phyloP scores from a whole-genome alignment of 2,329 filamentous ascomycete species.

The Gaeumannomyces tritici region DNA sequence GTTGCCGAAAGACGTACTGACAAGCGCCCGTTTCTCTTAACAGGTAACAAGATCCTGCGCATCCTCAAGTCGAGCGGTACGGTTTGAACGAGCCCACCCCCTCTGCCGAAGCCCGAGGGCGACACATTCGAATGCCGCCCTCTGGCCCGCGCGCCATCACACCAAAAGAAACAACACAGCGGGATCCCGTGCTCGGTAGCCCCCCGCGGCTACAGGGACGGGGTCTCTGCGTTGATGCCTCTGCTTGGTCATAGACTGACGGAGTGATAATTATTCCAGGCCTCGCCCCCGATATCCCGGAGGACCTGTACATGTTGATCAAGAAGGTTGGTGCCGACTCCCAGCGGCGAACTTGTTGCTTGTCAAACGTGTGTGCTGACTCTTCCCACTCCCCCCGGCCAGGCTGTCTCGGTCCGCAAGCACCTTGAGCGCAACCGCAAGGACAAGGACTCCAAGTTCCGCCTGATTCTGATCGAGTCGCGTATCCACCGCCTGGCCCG shows the following conservation, averaged over 20 bases:
- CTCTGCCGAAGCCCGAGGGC: background rate
- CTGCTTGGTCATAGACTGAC: conserved; percentile 87
- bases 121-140: background rate
- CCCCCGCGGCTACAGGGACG: background rate
- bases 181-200: background rate
- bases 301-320: conserved; percentile 99
- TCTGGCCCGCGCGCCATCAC: conserved; percentile 5
- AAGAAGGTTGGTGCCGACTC: conserved; percentile 69
- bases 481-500: conserved; percentile 98
- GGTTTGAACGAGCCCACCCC: conserved; percentile 36
- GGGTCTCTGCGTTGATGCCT: conserved; percentile 46
- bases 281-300: conserved; percentile 95
- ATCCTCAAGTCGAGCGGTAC: conserved; percentile 98
- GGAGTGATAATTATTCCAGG: conserved; percentile 80
- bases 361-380: conserved; percentile 8
- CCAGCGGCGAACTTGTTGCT: background rate
- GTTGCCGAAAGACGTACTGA: conserved; percentile 23
- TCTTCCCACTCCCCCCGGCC: background rate
- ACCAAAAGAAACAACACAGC: background rate
- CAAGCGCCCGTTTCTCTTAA: conserved; percentile 10
- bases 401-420: conserved; percentile 98
- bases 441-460: conserved; percentile 99
- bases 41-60: conserved; percentile 99
- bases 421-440: conserved; percentile 99
- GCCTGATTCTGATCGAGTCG: conserved; percentile 99